phyloP scores from a whole-genome alignment of 2,329 filamentous ascomycete species.

The Elsinoe australis region DNA sequence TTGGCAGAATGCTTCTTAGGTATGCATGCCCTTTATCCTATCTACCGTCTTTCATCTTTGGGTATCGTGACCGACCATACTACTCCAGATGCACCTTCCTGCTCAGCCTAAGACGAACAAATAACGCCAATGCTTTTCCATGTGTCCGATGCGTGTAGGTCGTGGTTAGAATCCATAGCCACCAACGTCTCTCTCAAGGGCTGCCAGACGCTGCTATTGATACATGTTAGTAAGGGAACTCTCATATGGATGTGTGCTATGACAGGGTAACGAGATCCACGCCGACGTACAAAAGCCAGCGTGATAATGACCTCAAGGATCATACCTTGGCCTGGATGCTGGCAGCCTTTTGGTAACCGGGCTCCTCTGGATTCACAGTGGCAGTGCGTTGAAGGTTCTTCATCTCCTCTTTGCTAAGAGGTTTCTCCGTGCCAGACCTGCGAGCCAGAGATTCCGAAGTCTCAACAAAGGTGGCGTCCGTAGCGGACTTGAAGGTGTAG shows the following conservation, averaged over 20 bases:
- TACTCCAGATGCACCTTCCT: slow-evolving; percentile 1
- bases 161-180: slow-evolving; percentile 20
- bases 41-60: background rate
- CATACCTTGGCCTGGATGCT: slow-evolving; percentile 22
- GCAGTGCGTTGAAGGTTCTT: slow-evolving; percentile 27
- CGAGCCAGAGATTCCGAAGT: slow-evolving; percentile 27
- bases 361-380: slow-evolving; percentile 20
- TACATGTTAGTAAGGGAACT: background rate
- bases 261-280: background rate
- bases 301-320: slow-evolving; percentile 11
- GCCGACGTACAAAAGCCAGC: slow-evolving; percentile 10
- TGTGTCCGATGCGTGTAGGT: background rate
- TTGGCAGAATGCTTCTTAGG: background rate
- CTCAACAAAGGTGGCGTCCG: slow-evolving; percentile 30
- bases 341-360: slow-evolving; percentile 18
- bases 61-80: background rate
- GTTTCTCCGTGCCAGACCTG: slow-evolving; percentile 26
- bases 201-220: background rate
- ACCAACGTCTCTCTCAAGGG: slow-evolving; percentile 9
- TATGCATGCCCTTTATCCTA: background rate
- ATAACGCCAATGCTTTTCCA: background rate
- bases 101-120: background rate
- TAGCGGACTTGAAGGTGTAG: slow-evolving; percentile 52
- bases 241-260: background rate
- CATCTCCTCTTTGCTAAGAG: slow-evolving; percentile 29